phyloP scores from a whole-genome alignment of 495 filamentous ascomycete genomes.

The Trichoderma asperelloides region DNA sequence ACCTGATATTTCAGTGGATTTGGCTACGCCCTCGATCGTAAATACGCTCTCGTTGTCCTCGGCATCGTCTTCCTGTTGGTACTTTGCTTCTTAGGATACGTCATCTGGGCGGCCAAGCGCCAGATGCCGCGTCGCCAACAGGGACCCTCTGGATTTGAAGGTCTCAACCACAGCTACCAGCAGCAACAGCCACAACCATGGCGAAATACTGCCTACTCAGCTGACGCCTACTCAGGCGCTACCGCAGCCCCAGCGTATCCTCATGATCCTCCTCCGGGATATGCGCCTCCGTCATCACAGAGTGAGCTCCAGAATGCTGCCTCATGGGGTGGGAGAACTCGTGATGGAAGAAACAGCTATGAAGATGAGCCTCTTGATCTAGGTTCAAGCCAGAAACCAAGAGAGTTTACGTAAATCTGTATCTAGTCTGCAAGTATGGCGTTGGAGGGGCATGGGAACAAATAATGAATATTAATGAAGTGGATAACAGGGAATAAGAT shows the following conservation, averaged over 20 bases:
- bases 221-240: background rate
- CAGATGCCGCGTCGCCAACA: background rate
- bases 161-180: slow-evolving; percentile 4
- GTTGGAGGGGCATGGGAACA: background rate
- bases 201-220: background rate
- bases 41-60: slow-evolving; percentile 27
- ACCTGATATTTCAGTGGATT: slow-evolving; percentile 24
- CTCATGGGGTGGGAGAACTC: background rate
- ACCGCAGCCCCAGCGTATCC: background rate
- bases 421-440: background rate
- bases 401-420: background rate
- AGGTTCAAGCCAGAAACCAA: background rate
- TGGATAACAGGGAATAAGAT: no score
- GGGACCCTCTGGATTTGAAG: background rate
- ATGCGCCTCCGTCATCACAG: background rate
- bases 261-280: background rate
- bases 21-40: slow-evolving; percentile 26
- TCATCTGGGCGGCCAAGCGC: background rate
- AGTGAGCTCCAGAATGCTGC: background rate
- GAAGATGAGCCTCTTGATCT: background rate
- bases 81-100: background rate
- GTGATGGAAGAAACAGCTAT: background rate
- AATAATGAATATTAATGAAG: background rate
- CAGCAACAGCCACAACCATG: background rate
- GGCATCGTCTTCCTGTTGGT: slow-evolving; percentile 21